Conservation (phyloP, 495 filamentous ascomycete species). For the Gamarada debralockiae region DNA sequence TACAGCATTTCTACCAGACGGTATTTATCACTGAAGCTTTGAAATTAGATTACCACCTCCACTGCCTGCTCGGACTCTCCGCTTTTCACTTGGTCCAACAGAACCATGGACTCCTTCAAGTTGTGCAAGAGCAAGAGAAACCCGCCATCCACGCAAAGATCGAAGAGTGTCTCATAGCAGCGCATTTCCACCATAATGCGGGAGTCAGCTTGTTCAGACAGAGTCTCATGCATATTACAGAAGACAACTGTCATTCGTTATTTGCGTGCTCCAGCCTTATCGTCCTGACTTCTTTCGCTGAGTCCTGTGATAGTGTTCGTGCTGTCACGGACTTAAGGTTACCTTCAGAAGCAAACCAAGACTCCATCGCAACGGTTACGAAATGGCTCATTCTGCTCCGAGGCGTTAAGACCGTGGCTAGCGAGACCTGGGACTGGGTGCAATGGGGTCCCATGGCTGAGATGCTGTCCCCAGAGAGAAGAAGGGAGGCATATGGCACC, state of each 20-base stretch:
- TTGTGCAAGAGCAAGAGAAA: neutral
- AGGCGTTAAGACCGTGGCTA: neutral
- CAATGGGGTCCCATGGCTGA: neutral
- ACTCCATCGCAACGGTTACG: no score
- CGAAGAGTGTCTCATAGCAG: neutral
- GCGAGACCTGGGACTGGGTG: neutral
- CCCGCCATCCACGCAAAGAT: neutral
- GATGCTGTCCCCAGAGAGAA: neutral
- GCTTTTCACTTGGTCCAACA: slow-evolving; percentile 2
- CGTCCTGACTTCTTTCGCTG: neutral
- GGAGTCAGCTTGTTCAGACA: neutral
- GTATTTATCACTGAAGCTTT: neutral
- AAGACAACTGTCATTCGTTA: slow-evolving; percentile 4
- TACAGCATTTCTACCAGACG: neutral
- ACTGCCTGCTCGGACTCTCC: neutral
- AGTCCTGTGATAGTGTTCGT: neutral
- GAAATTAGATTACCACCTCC: neutral
- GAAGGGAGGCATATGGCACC: neutral
- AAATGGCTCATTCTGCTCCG: slow-evolving; percentile 1
- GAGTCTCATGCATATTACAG: neutral
- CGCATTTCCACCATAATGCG: neutral
- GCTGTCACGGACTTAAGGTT: neutral
- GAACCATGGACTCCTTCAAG: neutral
- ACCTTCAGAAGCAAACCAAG: no score
- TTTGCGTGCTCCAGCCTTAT: neutral